A percentile compares a stretch with the other conserved stretches of the same genome.
phyloP scores from a whole-genome alignment of 257 asterid species.

The Jasminum sambac region DNA sequence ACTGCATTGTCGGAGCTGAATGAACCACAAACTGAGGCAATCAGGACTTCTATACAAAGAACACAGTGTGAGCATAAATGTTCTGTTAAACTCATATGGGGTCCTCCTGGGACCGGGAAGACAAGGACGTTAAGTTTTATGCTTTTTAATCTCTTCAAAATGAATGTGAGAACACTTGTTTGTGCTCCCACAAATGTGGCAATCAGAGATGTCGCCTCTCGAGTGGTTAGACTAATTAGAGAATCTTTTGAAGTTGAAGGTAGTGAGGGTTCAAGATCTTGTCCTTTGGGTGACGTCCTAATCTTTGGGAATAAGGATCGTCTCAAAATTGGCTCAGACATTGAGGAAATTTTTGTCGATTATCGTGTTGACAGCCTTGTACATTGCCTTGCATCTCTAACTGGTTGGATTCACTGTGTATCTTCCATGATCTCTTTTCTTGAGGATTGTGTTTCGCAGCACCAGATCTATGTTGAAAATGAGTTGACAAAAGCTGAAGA shows the following conservation, averaged over 20 bases:
- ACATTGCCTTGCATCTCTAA: conserved; percentile 29
- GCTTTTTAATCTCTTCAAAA: conserved; percentile 25
- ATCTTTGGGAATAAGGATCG: conserved; percentile 45
- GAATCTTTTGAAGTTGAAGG: conserved; percentile 21
- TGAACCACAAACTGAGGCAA: conserved; percentile 40
- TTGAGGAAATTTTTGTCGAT: conserved; percentile 41
- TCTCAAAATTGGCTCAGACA: conserved; percentile 33
- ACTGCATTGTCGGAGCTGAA: conserved; percentile 32
- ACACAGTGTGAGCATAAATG: conserved; percentile 22
- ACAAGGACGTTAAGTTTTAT: conserved; percentile 24
- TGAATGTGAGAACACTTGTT: conserved; percentile 17
- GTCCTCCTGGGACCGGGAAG: conserved; percentile 37
- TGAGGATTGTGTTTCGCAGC: conserved; percentile 36
- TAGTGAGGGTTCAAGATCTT: neutral
- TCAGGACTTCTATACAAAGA: conserved; percentile 18
- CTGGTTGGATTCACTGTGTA: conserved; percentile 41
- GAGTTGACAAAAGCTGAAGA: conserved; percentile 28
- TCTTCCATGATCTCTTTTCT: conserved; percentile 40
- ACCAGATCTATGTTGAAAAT: conserved; percentile 31
- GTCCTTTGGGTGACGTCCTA: conserved; percentile 42
- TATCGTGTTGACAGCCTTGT: conserved; percentile 39
- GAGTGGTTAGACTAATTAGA: conserved; percentile 32
- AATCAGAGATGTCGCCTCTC: conserved; percentile 33
- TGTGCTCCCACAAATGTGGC: conserved; percentile 41
- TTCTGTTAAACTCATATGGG: conserved; percentile 30